Conservation (phyloP, 257 asterid species). For the Primulina huaijiensis region DNA sequence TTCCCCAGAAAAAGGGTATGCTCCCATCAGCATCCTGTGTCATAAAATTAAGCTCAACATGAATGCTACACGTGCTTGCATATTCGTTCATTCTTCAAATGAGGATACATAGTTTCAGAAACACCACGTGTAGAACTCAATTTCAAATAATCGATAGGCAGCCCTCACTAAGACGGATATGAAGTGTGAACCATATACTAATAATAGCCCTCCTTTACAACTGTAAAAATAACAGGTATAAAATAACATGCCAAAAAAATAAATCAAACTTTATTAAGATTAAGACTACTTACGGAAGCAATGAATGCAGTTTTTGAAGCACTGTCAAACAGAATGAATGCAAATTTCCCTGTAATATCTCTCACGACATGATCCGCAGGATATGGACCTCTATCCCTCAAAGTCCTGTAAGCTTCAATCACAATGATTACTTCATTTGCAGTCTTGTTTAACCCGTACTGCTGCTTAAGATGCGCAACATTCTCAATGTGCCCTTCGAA, state of each 20-base stretch:
- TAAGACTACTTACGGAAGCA: constrained; percentile 60
- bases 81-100: too few species aligned
- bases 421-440: constrained; percentile 85
- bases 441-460: constrained; percentile 81
- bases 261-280: background rate
- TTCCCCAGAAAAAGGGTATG: constrained; percentile 42
- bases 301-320: constrained; percentile 56
- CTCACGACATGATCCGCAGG: constrained; percentile 94
- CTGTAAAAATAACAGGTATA: background rate
- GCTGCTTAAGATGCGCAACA: constrained; percentile 88
- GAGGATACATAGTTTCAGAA: background rate
- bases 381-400: constrained; percentile 97
- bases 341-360: constrained; percentile 78
- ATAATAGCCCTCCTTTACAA: background rate
- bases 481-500: constrained; percentile 91
- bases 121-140: background rate
- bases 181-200: background rate
- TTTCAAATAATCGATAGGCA: too few species aligned
- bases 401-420: constrained; percentile 85
- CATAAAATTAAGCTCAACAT: background rate
- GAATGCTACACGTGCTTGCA: background rate
- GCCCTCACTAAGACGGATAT: background rate
- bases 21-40: constrained; percentile 37
- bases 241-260: background rate
- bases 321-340: constrained; percentile 68